These are phyloP conservation scores for Blastocystis sp. DNA, from an alignment of 352 stramenopile species.

Conservation along the genomic window DNA sequence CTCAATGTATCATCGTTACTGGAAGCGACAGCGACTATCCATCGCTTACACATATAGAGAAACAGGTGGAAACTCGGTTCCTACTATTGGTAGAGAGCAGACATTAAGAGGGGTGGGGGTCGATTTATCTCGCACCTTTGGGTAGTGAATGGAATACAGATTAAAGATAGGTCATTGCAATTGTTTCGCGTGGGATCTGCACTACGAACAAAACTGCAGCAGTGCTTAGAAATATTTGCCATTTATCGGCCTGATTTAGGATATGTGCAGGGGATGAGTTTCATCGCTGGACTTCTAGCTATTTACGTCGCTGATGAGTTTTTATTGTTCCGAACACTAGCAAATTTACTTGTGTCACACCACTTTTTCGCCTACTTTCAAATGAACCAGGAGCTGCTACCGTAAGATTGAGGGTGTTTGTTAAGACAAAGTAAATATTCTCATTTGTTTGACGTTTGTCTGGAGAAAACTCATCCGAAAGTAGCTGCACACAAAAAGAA, in stretches of 20 bases:
- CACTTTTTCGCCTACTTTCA: conserved; percentile 25
- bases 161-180: not conserved
- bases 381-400: not conserved
- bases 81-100: not conserved
- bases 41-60: not conserved
- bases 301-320: not conserved
- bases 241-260: conserved; percentile 1
- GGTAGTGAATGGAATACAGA: not conserved
- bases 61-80: not conserved
- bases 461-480: not conserved
- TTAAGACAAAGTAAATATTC: not conserved
- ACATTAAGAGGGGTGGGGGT: not conserved
- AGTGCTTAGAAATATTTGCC: not conserved
- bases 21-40: not conserved
- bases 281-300: not conserved
- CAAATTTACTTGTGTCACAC: not conserved
- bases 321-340: not conserved
- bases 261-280: conserved; percentile 17
- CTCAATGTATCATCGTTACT: not conserved
- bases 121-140: not conserved
- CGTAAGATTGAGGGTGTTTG: not conserved
- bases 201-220: not conserved
- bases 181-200: not conserved
- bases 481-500: not conserved
- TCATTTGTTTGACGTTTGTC: not conserved